Evolutionary conservation across 2,329 filamentous ascomycete genomes (phyloP), one percentile per base, ranked within the genome.

Genomic region (Cercospora beticola): DNA sequence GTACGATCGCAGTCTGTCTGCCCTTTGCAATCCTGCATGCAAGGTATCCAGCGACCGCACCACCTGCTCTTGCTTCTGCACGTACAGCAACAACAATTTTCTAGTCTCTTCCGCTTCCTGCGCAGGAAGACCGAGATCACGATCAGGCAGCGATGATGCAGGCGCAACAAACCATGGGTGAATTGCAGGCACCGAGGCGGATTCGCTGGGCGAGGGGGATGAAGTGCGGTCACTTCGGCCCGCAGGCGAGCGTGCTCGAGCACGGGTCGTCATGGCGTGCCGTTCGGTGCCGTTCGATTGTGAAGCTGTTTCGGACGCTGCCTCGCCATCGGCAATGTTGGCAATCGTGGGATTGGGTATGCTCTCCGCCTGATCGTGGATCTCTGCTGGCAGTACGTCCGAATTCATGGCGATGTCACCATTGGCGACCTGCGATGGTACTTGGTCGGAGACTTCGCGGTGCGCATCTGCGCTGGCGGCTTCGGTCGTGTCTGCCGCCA

Each of bases 41-140:
- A 95, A 83, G 68, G 86, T 86, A 66, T 87, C 86, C 1, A 89
- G 86, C 7, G 90, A 89, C 4, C 92, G 88, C 66, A 91, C 90
- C 2, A 94, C 88, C 78, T 95, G 92, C 75, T 95, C 92, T 76
- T 95, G 92, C 79, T 94, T 94, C 75, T 94, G 92, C 28, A 94
- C 88, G 77, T 92, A 94, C 10, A 92, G 82, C 72, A 92, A 86
- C 60, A 95, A 83, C 18, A 93, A 81, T 67, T 90, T 86, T 68
- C 92, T 88, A 54, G 92, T 89, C 68, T 95, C 91, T 72, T 94
- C 91, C 1, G 92, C 92, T 80, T 95, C 92, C 28, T 83, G 81
- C 18, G 88, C 84, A 0, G 92, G 91, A 2, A 96, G 85, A 1
- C 90, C 90, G 46, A 92, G 82, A 76, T 93, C 88, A 65, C 89